These are phyloP conservation scores for Magnusiomyces sp. DNA, from an alignment of 1,139 yeast species.

Conservation along the genomic window DNA sequence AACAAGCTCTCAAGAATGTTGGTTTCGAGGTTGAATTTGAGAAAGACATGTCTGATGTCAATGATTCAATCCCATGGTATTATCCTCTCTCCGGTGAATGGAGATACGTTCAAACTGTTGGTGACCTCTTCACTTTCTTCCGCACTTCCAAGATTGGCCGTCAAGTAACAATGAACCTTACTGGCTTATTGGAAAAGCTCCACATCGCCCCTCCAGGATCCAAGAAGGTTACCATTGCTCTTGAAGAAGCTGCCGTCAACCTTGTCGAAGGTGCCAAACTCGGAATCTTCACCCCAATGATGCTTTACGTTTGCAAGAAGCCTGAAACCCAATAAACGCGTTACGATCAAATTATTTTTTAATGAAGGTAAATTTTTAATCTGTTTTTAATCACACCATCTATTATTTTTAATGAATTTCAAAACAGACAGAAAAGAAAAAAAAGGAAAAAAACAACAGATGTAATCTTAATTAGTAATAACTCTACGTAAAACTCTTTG, in stretches of 20 bases:
- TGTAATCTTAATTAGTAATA: too few species aligned
- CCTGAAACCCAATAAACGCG: conserved; percentile 35
- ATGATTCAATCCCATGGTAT: conserved; percentile 93
- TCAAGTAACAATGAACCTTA: conserved; percentile 69
- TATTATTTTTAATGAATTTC: too few species aligned
- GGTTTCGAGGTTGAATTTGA: conserved; percentile 77
- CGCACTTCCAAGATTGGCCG: conserved; percentile 89
- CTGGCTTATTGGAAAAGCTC: conserved; percentile 69
- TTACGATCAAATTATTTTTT: too few species aligned
- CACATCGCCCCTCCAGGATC: conserved; percentile 95
- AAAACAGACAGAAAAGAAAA: too few species aligned
- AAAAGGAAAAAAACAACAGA: too few species aligned
- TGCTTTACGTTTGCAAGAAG: conserved; percentile 79
- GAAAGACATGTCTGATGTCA: conserved; percentile 73
- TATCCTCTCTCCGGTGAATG: conserved; percentile 94
- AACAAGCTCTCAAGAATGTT: conserved; percentile 72
- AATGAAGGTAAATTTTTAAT: too few species aligned
- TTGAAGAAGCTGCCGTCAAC: conserved; percentile 95
- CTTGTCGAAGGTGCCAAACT: conserved; percentile 88
- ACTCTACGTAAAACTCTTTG: too few species aligned
- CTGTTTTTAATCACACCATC: too few species aligned
- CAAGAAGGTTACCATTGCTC: conserved; percentile 78
- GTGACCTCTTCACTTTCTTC: conserved; percentile 75
- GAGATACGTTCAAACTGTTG: conserved; percentile 70
- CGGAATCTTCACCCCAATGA: conserved; percentile 92